Base-by-base conservation (phyloP, 495 filamentous ascomycete species). In the Neurospora sp. region DNA sequence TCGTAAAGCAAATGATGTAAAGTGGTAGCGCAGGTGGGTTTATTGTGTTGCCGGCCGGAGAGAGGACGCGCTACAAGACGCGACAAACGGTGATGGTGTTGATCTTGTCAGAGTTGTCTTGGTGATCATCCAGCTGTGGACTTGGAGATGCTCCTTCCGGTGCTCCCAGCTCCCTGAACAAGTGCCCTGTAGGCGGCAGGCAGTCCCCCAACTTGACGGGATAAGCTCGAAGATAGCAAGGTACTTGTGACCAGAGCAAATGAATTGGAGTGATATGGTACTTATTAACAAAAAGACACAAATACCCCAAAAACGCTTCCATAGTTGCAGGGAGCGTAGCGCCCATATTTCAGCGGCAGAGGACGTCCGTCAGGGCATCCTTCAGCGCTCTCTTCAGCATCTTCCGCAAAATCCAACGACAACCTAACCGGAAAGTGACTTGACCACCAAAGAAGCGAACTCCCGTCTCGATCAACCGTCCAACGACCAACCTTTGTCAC, bases 391-490 rank as follows among this genome's bases (percentile, higher is more conserved):
- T 65, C 16, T 65, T 14, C 53, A 65, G 53, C 18, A 14, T 65
- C 27, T 73, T 75, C 74, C 75, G 70, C 75, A 72, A 80, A 80
- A 71, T 72, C 73, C 73, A 75, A 78, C 76, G 74, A 78, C 79
- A 69, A 31, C 70, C 72, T 78, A 69, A 31, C 70, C 72, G 37
- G 72, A 80, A 71, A 35, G 53, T 61, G 70, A 72, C 73, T 72
- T 20, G 69, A 77, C 73, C 71, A 77, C 65, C 48, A 68, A 53
- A 53, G 45, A 12, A 27, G 20, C 45, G 45, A 22, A 22, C 45
- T 31, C n/a, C 53, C 48, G 48, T 59, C 0, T 0, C 53, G 22
- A 61, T 61, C 18, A 35, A 65, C 72, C 22, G 61, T 42, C 20
- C 65, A 69, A 72, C 45, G 59, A 73, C 27, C 53, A 35, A 35